Base-by-base conservation (phyloP, 2,329 filamentous ascomycete species). In the Gaeumannomyces sp. region DNA sequence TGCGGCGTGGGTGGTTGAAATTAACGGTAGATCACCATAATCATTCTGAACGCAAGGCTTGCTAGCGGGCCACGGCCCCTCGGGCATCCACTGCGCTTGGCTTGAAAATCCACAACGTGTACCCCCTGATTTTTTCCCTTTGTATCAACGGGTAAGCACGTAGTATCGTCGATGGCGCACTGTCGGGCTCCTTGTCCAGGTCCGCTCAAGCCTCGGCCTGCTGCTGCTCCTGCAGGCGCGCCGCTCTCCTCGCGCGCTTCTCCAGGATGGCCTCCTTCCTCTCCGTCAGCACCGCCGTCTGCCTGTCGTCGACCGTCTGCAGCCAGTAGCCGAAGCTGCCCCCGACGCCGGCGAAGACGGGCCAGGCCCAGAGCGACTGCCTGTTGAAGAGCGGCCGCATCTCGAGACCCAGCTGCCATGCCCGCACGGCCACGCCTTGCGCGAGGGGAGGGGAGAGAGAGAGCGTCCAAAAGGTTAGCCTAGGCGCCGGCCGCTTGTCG, bases 341-440 rank as follows among this genome's bases (percentile, higher is more conserved):
- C 72, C 93, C 93, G 68, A 92, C 86, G 71, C 85, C 85, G 66
- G 89, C 93, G 79, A 95, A 99, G 71, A 94, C 80, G 64, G 95
- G 95, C 81, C 97, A 99, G 63, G 88, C 92, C 90, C 92, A 96
- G 73, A 97, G 86, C 64, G 90, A 90, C 75, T 89, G 84, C 74
- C 84, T 87, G 80, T 90, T 89, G 85, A 98, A 92, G 78, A 97
- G 89, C 63, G 94, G 95, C 68, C 93, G 92, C 93, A 96, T 97
- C 82, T 99, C 93, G 77, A 99, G 95, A 74, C 94, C 95, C 76
- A 99, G 89, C 80, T 98, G 95, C 92, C 93, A 97, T 79, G 95
- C 86, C 72, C 94, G 91, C 75, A 93, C 90, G 75, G 91, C 93
- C 73, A 97, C 80, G 83, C 95, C 95, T 99, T 99, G 72, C 66